These are phyloP conservation scores for Calycina herbarum DNA, from an alignment of 2,329 filamentous ascomycete species.

Conservation along the genomic window DNA sequence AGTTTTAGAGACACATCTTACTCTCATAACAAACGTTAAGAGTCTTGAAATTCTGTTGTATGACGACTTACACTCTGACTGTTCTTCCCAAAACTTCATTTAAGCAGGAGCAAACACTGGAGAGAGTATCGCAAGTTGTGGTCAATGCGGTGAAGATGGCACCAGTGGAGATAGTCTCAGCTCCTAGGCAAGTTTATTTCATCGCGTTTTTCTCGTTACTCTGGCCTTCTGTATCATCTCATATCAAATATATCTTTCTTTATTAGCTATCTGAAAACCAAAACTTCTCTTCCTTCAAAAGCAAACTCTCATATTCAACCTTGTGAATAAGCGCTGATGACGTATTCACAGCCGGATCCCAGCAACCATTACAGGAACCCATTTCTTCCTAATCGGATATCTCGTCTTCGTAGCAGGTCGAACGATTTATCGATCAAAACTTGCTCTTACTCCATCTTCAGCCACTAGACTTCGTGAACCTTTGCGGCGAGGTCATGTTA, in stretches of 20 bases:
- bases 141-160: constrained; percentile 16
- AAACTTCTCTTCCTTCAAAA: no score
- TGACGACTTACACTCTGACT: constrained; percentile 17
- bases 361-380: constrained; percentile 19
- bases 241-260: no score
- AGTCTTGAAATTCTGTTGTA: constrained; percentile 5
- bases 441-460: constrained; percentile 39
- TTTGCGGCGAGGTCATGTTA: constrained; percentile 34
- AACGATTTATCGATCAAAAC: constrained; percentile 34
- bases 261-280: no score
- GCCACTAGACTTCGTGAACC: constrained; percentile 39
- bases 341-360: constrained; percentile 23
- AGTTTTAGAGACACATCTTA: not conserved
- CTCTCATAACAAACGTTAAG: not conserved
- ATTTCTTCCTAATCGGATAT: constrained; percentile 24
- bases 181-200: constrained; percentile 8
- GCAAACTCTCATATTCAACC: not conserved
- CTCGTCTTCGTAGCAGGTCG: constrained; percentile 27
- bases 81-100: constrained; percentile 14
- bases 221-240: no score
- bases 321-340: constrained; percentile 5
- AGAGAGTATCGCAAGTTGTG: not conserved
- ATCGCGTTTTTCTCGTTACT: not conserved
- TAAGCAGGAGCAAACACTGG: not conserved
- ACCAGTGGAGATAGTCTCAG: constrained; percentile 18